Evolutionary conservation across 305 asterid genomes (phyloP).

Genomic region (Fraxinus sp.): DNA sequence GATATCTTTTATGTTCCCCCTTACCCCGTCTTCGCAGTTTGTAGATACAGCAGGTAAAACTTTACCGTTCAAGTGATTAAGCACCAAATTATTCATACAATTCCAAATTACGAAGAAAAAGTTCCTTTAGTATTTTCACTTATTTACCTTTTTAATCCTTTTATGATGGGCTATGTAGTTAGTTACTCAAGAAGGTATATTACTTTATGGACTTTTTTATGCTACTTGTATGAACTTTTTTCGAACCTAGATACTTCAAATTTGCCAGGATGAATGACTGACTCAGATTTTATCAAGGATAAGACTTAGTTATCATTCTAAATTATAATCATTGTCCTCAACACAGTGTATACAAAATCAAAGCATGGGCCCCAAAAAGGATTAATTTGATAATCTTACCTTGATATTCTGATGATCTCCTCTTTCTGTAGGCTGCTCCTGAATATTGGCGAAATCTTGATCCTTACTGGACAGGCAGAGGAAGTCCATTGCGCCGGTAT

Average conservation of each 20-base stretch:
- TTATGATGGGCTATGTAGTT: neutral
- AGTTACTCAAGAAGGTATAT: neutral
- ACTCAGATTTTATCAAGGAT: neutral
- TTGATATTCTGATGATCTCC: neutral
- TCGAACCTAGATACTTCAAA: neutral
- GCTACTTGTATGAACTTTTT: neutral
- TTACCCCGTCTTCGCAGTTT: neutral
- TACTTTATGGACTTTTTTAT: neutral
- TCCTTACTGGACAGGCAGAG: conserved; percentile 66
- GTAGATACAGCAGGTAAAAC: neutral
- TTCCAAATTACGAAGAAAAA: neutral
- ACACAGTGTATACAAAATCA: neutral
- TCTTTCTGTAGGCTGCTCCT: conserved; percentile 56
- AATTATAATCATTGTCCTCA: neutral
- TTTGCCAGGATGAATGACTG: neutral
- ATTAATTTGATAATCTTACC: neutral
- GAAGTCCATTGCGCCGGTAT: conserved; percentile 54
- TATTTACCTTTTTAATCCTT: neutral
- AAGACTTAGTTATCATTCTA: neutral
- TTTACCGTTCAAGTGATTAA: neutral
- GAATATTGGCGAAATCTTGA: conserved; percentile 72
- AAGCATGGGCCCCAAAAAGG: neutral
- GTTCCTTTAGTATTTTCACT: neutral
- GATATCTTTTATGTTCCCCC: neutral
- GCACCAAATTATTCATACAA: neutral